A percentile compares a stretch with the other conserved stretches of the same genome.
phyloP scores from a whole-genome alignment of 345 rosid genomes.

The Raphanus sativus region DNA sequence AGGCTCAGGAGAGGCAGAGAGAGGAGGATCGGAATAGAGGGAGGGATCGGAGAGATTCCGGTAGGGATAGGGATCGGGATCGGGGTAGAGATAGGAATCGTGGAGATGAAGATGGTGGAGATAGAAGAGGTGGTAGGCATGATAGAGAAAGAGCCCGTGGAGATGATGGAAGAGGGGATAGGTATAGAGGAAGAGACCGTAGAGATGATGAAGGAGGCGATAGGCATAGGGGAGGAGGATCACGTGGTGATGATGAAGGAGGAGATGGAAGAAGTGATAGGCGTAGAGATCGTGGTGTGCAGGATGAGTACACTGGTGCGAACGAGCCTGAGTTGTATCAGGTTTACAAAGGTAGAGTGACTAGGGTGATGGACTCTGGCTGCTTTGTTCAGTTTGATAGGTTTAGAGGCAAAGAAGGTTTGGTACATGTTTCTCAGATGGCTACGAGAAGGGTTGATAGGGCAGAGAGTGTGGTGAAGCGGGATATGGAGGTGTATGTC shows the following conservation, averaged over 20 bases:
- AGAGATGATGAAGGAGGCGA: constrained; percentile 10
- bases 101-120: constrained; percentile 32
- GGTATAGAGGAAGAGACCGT: constrained; percentile 19
- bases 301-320: constrained; percentile 22
- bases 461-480: constrained; percentile 61
- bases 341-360: constrained; percentile 78
- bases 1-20: constrained; percentile 44
- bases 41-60: constrained; percentile 26
- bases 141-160: constrained; percentile 18
- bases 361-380: constrained; percentile 81
- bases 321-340: constrained; percentile 70
- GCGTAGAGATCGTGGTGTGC: constrained; percentile 34
- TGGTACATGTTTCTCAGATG: constrained; percentile 87
- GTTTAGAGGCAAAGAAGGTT: constrained; percentile 84
- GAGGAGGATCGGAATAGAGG: constrained; percentile 27
- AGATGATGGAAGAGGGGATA: constrained; percentile 7
- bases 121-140: constrained; percentile 19
- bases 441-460: constrained; percentile 56
- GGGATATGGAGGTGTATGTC: constrained; percentile 76
- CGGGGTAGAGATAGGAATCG: constrained; percentile 40
- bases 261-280: constrained; percentile 26
- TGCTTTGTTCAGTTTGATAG: constrained; percentile 80
- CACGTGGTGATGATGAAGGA: constrained; percentile 19
- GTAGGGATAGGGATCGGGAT: constrained; percentile 28
- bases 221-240: constrained; percentile 31